phyloP scores from a whole-genome alignment of 352 stramenopile species.

The Globisporangium uncinulatum region DNA sequence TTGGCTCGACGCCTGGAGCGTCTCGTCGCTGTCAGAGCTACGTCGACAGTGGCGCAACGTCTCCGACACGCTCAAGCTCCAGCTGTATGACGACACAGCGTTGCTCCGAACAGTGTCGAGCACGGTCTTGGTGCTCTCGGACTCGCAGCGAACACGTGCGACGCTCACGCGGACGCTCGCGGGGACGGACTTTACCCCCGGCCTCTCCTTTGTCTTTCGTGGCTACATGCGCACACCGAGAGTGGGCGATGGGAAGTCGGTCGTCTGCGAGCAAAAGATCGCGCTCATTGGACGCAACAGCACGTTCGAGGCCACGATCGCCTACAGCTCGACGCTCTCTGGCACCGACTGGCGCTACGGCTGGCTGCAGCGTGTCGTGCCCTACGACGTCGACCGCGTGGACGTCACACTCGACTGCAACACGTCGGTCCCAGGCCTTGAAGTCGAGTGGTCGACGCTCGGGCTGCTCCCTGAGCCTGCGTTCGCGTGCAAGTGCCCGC shows the following conservation, averaged over 20 bases:
- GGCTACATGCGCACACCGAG: constrained; percentile 27
- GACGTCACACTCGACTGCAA: constrained; percentile 36
- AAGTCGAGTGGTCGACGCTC: constrained; percentile 45
- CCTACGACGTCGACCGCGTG: constrained; percentile 30
- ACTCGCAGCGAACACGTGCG: constrained; percentile 14
- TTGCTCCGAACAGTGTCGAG: constrained; percentile 32
- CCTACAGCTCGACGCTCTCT: constrained; percentile 1
- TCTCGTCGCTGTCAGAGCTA: constrained; percentile 26
- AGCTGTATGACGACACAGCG: constrained; percentile 22
- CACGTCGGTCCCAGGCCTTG: constrained; percentile 19
- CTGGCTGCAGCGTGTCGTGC: constrained; percentile 24
- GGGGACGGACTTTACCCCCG: constrained; percentile 29
- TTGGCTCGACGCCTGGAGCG: constrained; percentile 44
- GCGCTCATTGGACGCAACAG: constrained; percentile 20
- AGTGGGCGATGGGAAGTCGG: constrained; percentile 1
- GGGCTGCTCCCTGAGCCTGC: constrained; percentile 47
- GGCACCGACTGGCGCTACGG: constrained; percentile 31
- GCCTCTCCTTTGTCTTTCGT: constrained; percentile 32
- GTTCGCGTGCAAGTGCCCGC: constrained; percentile 48
- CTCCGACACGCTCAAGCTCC: constrained; percentile 15
- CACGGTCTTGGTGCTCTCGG: constrained; percentile 25
- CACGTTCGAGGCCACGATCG: constrained; percentile 7
- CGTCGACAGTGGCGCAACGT: constrained; percentile 21
- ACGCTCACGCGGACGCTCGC: constrained; percentile 23
- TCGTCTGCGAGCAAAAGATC: constrained; percentile 22